Base-by-base conservation (phyloP, 1,284 basidiomycete genomes). In the Porodaedalea pini region DNA sequence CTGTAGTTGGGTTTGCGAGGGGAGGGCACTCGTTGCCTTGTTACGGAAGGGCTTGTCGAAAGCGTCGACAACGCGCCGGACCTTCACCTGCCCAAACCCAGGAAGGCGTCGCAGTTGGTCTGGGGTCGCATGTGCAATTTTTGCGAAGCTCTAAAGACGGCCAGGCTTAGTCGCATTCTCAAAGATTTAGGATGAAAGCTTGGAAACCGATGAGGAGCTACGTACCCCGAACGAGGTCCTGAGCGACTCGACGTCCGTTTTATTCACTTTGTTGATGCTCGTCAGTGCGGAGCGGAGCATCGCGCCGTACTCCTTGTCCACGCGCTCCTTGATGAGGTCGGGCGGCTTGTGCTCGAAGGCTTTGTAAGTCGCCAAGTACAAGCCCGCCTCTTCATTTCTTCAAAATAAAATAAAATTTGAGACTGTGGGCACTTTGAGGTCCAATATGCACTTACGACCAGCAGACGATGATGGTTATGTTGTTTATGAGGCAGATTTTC, bases 161-260 rank as follows among this genome's bases (percentile, higher is more conserved):
- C 34, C 7, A 17, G 11, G 17, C n/a, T 44, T 51, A 54, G 43
- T 41, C 54, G 60, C 4, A 54, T 44, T 37, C 52, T 59, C 3
- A 40, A 34, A 23, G 25, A 19, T 25, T 10, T n/a, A n/a, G 19
- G 4, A 23, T 54, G 34, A 53, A 6, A 40, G 32, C 21, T 29
- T 36, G 21, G 17, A 53, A 4, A 44, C n/a, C n/a, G n/a, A n/a
- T n/a, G n/a, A 11, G 31, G 44, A 40, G n/a, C 8, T 40, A 78
- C 88, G 62, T 73, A 97, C 94, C 17, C 94, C 94, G 67, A 96
- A 89, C n/a, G 91, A 88, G 0, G 89, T 88, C n/a, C 90, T 81
- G 25, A 99, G 75, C 0, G 95, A 97, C 70, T 94, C 86, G 0
- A 96, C 94, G 67, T 99, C 97, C 0, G 96, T 98, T 77, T 96